These are phyloP conservation scores for Chlamydomonas sp. DNA, from an alignment of 139 green algal genomes.

Conservation along the genomic window DNA sequence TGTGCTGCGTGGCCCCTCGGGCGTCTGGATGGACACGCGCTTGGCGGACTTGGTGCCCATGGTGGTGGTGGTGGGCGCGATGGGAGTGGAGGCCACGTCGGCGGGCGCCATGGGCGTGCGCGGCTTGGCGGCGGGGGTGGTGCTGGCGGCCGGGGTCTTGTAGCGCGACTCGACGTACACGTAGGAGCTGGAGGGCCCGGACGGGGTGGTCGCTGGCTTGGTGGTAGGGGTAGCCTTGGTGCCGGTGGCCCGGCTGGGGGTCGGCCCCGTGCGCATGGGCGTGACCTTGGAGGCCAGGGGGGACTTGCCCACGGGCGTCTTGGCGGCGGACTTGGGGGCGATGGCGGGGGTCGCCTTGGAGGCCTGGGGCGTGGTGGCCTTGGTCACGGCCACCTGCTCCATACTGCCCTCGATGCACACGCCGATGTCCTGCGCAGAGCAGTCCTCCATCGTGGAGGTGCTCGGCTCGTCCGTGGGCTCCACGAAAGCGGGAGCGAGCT, in stretches of 20 bases:
- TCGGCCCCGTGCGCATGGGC: too few species aligned
- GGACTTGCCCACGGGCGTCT: too few species aligned
- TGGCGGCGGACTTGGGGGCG: background rate
- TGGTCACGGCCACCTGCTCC: background rate
- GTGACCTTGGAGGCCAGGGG: too few species aligned
- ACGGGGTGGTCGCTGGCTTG: background rate
- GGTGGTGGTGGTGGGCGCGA: conserved; percentile 6
- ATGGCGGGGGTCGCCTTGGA: background rate
- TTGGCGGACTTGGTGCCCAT: conserved; percentile 19
- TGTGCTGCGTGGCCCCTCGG: background rate
- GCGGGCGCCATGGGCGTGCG: background rate
- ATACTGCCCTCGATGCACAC: too few species aligned
- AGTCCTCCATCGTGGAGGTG: too few species aligned
- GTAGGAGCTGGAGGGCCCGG: background rate
- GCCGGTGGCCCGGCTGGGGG: too few species aligned
- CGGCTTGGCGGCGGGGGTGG: background rate
- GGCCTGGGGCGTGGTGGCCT: background rate
- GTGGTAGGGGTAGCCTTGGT: background rate
- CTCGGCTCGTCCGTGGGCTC: too few species aligned
- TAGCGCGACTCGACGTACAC: conserved; percentile 24
- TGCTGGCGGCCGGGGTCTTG: background rate
- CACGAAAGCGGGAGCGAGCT: too few species aligned
- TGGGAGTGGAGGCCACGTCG: background rate
- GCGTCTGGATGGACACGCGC: conserved; percentile 35
- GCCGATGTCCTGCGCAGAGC: too few species aligned